Base-by-base conservation (phyloP, 2,329 filamentous ascomycete species). In the Cladosporium sp. region DNA sequence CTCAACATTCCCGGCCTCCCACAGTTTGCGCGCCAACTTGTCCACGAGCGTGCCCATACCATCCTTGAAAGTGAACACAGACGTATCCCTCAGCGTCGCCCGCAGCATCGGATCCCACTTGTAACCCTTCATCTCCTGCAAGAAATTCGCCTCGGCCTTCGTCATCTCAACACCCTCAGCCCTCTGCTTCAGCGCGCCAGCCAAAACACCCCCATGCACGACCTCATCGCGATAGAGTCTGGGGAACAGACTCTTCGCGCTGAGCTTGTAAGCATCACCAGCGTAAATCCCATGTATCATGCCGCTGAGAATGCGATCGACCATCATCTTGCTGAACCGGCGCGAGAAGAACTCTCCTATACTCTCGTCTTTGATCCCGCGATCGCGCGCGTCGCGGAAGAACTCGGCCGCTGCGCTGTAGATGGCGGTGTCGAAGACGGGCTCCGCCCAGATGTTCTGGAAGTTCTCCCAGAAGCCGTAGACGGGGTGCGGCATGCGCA, bases 221-320 rank as follows among this genome's bases (percentile, higher is more conserved):
- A 56, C 63, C 53, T 84, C 79, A 50, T 77, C 68, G n/a, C 76
- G 55, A 62, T 74, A 75, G 0, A 72, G 50, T 20, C 68, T 57
- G 8, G 84, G 70, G 33, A 85, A 64, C 35, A 86, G 72, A 43
- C 80, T 82, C 58, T 81, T 82, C 41, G 81, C 82, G 67, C 90
- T 95, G 43, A 97, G 73, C 63, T 85, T 78, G 65, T 87, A 82
- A 41, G 95, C 81, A 68, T 96, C 87, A 4, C 93, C 93, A 18
- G 91, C 93, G 67, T 94, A 95, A 52, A 97, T 89, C 36, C 93
- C 93, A 67, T 97, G 93, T 47, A 89, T 69, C 2, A 82, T 64
- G 1, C 84, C 89, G 4, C 89, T 95, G 6, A 82, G 69, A 15
- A 95, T 48, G 59, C 94, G 91, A 58, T 93, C 77, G 12, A 82